These are phyloP conservation scores for Pezicula neosporulosa DNA, from an alignment of 2,329 filamentous ascomycete genomes.

Conservation along the genomic window DNA sequence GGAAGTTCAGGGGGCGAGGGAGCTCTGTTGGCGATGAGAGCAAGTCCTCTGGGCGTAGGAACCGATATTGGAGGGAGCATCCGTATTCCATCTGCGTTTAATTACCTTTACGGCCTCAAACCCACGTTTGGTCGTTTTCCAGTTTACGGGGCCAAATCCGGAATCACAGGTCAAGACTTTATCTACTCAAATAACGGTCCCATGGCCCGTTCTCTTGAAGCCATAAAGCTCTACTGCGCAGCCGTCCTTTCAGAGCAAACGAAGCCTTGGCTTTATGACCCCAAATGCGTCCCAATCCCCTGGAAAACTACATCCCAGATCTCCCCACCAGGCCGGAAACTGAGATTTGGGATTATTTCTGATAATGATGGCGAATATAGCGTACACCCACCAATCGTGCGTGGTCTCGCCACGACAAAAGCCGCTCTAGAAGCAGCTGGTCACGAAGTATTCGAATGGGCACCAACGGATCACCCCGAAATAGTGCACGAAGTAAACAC, in stretches of 20 bases:
- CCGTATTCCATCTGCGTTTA: conserved; percentile 34
- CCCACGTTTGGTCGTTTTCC: conserved; percentile 35
- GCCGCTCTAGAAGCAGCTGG: conserved; percentile 30
- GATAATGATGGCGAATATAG: conserved; percentile 31
- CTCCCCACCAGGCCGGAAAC: conserved; percentile 30
- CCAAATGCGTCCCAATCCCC: conserved; percentile 34
- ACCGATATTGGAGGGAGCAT: conserved; percentile 34
- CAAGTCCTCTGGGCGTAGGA: conserved; percentile 24
- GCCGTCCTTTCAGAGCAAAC: conserved; percentile 28
- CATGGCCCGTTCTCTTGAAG: conserved; percentile 31
- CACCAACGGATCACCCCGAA: conserved; percentile 28
- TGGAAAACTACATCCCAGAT: conserved; percentile 31
- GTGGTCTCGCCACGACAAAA: conserved; percentile 30
- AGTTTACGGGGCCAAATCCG: conserved; percentile 30
- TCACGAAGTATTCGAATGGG: conserved; percentile 33
- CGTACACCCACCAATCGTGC: conserved; percentile 34
- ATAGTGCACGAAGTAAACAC: conserved; percentile 24
- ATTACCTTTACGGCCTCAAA: conserved; percentile 35
- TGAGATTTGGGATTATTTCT: conserved; percentile 34
- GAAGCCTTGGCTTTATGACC: conserved; percentile 33
- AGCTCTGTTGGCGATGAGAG: conserved; percentile 23
- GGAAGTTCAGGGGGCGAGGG: conserved; percentile 27
- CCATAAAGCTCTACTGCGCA: conserved; percentile 31
- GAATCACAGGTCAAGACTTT: conserved; percentile 35
- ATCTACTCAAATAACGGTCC: conserved; percentile 35